These are phyloP conservation scores for Inga leiocalycina DNA, from an alignment of 306 rosid genomes.

Conservation along the genomic window DNA sequence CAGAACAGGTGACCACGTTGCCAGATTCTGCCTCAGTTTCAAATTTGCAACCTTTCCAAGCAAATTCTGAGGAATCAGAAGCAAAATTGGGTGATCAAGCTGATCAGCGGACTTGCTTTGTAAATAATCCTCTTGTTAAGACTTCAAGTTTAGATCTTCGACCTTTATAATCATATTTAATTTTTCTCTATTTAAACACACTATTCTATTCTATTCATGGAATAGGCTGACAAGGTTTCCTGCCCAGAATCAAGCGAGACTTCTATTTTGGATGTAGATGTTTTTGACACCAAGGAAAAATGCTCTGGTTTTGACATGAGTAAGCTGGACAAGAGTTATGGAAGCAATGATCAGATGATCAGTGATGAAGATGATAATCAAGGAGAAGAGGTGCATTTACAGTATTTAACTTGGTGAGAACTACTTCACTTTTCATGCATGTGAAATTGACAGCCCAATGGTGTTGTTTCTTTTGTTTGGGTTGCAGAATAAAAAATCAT, in stretches of 20 bases:
- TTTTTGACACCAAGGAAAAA: conserved; percentile 35
- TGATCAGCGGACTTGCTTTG: conserved; percentile 36
- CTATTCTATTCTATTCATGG: conserved; percentile 37
- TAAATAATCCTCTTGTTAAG: conserved; percentile 44
- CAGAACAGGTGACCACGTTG: conserved; percentile 27
- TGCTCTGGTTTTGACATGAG: conserved; percentile 27
- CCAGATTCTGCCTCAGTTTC: conserved; percentile 34
- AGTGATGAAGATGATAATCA: conserved; percentile 33
- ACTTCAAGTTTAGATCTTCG: conserved; percentile 4
- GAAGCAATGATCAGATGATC: conserved; percentile 25
- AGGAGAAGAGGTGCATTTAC: conserved; percentile 41
- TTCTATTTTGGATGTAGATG: conserved; percentile 42
- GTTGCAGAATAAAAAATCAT: conserved; percentile 49
- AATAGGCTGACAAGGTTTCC: conserved; percentile 52
- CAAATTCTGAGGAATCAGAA: conserved; percentile 36
- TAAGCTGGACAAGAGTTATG: conserved; percentile 25
- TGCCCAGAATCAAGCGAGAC: conserved; percentile 32
- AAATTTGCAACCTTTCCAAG: conserved; percentile 40
- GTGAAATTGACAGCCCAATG: conserved; percentile 18
- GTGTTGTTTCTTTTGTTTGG: conserved; percentile 30
- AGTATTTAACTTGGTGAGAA: conserved; percentile 22
- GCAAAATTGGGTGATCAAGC: conserved; percentile 40
- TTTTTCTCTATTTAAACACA: conserved; percentile 5
- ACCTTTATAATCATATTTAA: conserved; percentile 12
- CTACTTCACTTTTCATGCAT: conserved; percentile 25